phyloP scores from a whole-genome alignment of 2,329 filamentous ascomycete genomes.

The Aspergillus neoniger region DNA sequence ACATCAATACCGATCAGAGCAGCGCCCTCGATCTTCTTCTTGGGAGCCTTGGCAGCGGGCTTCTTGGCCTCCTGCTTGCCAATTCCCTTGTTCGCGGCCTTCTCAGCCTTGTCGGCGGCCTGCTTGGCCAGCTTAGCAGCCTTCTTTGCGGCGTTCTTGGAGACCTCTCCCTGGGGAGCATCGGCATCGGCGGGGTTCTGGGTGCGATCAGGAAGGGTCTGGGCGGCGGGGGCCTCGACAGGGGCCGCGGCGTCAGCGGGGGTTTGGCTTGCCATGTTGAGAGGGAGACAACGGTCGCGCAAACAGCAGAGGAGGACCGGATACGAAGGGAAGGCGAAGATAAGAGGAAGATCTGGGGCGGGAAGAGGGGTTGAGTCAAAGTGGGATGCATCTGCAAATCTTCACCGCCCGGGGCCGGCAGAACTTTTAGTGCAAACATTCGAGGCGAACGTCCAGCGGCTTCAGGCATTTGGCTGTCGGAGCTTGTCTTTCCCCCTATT shows the following conservation, averaged over 20 bases:
- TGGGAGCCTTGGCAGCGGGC: constrained; percentile 42
- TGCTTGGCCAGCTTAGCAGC: constrained; percentile 26
- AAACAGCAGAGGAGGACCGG: constrained; percentile 19
- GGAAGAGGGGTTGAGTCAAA: constrained; percentile 30
- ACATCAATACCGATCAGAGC: constrained; percentile 84
- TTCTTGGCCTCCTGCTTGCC: constrained; percentile 50
- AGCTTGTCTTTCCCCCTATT: constrained; percentile 32
- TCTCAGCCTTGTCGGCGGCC: constrained; percentile 40
- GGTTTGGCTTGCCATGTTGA: constrained; percentile 36
- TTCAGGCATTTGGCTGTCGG: constrained; percentile 24
- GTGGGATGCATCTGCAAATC: constrained; percentile 40
- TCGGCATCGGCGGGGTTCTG: constrained; percentile 41
- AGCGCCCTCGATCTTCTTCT: constrained; percentile 61
- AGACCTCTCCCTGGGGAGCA: constrained; percentile 36
- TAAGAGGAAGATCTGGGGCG: constrained; percentile 19
- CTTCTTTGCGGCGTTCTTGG: constrained; percentile 33
- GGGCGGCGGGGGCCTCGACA: constrained; percentile 29
- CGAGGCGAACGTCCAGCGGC: constrained; percentile 14
- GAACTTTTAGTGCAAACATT: constrained; percentile 41
- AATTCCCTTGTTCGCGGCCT: constrained; percentile 47
- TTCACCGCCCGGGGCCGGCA: constrained; percentile 45
- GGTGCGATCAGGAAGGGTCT: constrained; percentile 44
- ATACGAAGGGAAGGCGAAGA: constrained; percentile 23
- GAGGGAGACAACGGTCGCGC: constrained; percentile 7
- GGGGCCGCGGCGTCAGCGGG: constrained; percentile 30